Base-by-base conservation (phyloP, 2,329 filamentous ascomycete genomes). In the Epichloe coenophiala region DNA sequence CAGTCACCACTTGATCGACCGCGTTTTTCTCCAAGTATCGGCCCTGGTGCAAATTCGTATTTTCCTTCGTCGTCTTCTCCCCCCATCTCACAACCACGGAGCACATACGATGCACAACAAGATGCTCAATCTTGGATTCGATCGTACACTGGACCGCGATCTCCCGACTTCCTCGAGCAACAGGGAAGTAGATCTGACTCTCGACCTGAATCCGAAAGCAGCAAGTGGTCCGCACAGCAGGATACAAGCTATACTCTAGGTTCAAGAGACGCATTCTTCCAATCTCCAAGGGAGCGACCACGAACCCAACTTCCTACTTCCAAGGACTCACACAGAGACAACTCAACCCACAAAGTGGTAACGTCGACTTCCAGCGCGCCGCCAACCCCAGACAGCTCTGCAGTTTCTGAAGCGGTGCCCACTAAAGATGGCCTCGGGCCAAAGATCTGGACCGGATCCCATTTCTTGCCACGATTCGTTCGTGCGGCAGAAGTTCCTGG, bases 381-480 rank as follows among this genome's bases (percentile, higher is more conserved):
- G 8, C 55, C 60, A 37, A 63, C 61, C 1, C 55, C 62, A 17
- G 54, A 63, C 9, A 63, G 60, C 45, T 60, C 59, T 3, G 55
- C 60, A 1, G 50, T 56, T 6, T 66, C 69, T 1, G 76, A 78
- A 46, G 69, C 68, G 2, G 57, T 70, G 9, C 67, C 72, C 0
- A 68, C 71, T 13, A 82, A 81, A 62, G 79, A 83, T 60, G 76
- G 75, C 1, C 65, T 83, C 13, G 80, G 80, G 0, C 80, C 81
- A 12, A 83, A 83, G 68, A 84, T 84, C 53, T 84, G 81, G 81
- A 83, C 80, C 1, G 81, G 81, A 27, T 80, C 76, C 2, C 78
- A 83, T 52, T 84, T 83, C 56, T 64, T 84, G 50, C 81, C 81
- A n/a, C 73, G 80, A 13, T 84, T 83, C 58, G 74, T 84, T 27